phyloP scores from a whole-genome alignment of 2,329 filamentous ascomycete genomes.

The Chrysosphaeria jannelii region DNA sequence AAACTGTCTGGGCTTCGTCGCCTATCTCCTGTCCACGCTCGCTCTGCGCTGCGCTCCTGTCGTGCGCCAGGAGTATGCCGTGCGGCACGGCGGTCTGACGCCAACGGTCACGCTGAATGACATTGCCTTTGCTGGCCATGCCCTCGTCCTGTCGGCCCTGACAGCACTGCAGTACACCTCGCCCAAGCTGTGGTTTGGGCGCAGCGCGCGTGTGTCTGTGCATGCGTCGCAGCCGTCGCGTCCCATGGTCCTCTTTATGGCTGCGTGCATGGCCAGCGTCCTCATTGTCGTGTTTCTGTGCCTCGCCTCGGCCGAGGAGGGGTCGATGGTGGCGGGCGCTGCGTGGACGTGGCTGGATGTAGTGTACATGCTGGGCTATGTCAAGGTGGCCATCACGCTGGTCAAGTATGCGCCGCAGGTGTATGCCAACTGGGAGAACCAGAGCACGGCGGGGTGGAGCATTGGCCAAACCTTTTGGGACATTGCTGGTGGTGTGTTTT shows the following conservation, averaged over 20 bases:
- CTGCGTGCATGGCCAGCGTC: constrained; percentile 34
- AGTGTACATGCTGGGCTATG: constrained; percentile 44
- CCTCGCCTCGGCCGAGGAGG: constrained; percentile 10
- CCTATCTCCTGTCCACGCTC: constrained; percentile 46
- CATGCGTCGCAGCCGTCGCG: constrained; percentile 20
- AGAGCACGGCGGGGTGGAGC: constrained; percentile 67
- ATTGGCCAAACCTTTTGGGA: constrained; percentile 67
- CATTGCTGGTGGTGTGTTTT: constrained; percentile 51
- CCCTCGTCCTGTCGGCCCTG: constrained; percentile 37
- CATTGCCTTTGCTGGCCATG: constrained; percentile 63
- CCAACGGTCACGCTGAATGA: constrained; percentile 81
- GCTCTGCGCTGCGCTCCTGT: constrained; percentile 51
- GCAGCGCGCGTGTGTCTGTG: background rate
- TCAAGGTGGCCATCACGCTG: constrained; percentile 67
- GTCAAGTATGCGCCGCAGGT: constrained; percentile 85
- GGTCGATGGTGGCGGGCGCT: background rate
- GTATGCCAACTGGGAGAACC: constrained; percentile 52
- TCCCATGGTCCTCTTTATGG: constrained; percentile 35
- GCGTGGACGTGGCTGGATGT: constrained; percentile 32
- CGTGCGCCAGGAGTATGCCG: constrained; percentile 58
- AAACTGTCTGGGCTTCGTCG: constrained; percentile 36
- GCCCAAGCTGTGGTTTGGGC: constrained; percentile 27
- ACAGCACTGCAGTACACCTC: constrained; percentile 53
- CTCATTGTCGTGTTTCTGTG: constrained; percentile 16
- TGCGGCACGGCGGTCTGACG: constrained; percentile 40